Base-by-base conservation (phyloP, 257 asterid genomes). In the Przewalskia tangutica region DNA sequence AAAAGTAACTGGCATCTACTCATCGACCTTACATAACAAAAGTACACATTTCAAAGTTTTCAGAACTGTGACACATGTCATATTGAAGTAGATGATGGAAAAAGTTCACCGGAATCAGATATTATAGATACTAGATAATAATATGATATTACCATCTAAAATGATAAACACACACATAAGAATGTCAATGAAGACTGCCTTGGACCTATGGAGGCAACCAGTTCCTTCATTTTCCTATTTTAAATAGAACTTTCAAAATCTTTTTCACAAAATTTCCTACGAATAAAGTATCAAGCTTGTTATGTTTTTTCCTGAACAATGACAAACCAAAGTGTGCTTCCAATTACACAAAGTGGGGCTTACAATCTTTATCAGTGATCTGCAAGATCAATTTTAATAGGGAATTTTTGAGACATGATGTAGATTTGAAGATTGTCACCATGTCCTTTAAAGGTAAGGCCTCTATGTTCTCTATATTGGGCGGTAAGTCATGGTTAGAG, bases 381-480 rank as follows among this genome's bases (percentile, higher is more conserved):
- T 86, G 70, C 0, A 81, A 62, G n/a, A 95, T 83, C 4, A 95
- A 85, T 77, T 51, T 2, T 1, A 85, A 88, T n/a, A 93, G 81
- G 14, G 89, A 86, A 4, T 51, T 7, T 78, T 86, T 83, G 32
- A 95, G 93, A 27, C 32, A 27, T 27, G 32, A 27, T 27, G 32
- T 27, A 64, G 97, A 82, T 20, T 84, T 85, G 78, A 84, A 88
- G 53, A 95, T 89, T 62, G 48, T 60, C 1, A 88, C 16, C 36
- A 95, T 55, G 56, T 82, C 88, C 79, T 66, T 8, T 23, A 93
- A 87, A 27, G 97, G 85, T 13, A 95, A 27, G n/a, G 91, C 81
- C 58, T 93, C 98, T 0, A 97, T 88, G 90, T 93, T 95, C 87
- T 95, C 98, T 2, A 89, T 84, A 73, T 89, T 82, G 0, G 95